Evolutionary conservation across 305 asterid genomes (phyloP), one percentile per base, ranked within the genome.

Genomic region (Caryopteris hybrid): DNA sequence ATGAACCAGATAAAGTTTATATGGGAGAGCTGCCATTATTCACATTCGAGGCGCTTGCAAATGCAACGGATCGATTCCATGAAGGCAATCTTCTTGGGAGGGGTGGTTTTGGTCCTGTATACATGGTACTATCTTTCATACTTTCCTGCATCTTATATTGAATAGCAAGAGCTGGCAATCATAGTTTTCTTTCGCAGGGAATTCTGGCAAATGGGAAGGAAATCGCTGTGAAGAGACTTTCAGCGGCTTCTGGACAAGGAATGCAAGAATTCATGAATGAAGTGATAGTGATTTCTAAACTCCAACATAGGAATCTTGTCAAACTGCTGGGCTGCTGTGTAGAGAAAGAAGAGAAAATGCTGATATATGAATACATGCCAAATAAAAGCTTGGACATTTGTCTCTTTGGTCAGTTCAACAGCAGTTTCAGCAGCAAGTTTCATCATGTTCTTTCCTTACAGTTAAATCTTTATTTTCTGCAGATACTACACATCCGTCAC

Each of bases 221-320:
- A 73, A 73, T 84, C 21, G 93, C 90, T 3, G 88, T 86, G 57
- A 84, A 86, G 71, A 75, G 90, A 71, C 85, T 86, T 23, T 86
- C 93, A 21, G 67, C 77, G 8, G 75, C 81, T 25, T 86, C 88
- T 1, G 76, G 84, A 66, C 92, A 84, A 48, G 92, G 90, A 21
- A 31, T 64, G 50, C 76, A 82, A 21, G 90, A 86, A 46, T 86
- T 86, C 75, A 76, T 74, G 88, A 86, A 84, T 54, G 92, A 86
- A 78, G 88, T 82, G 71, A 42, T 72, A 11, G 85, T 86, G 75
- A 86, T 86, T 48, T 80, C 88, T 21, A 86, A 86, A 64, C 86
- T 86, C 64, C 88, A 86, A 58, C 92, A 86, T 12, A 33, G 89
- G 43, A 84, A 86, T 70, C 88, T 86, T 12, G 92, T 83, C n/a